A percentile compares a stretch with the other conserved stretches of the same genome.
phyloP scores from a whole-genome alignment of 2,329 filamentous ascomycete species.

The Botrytis cinerea region DNA sequence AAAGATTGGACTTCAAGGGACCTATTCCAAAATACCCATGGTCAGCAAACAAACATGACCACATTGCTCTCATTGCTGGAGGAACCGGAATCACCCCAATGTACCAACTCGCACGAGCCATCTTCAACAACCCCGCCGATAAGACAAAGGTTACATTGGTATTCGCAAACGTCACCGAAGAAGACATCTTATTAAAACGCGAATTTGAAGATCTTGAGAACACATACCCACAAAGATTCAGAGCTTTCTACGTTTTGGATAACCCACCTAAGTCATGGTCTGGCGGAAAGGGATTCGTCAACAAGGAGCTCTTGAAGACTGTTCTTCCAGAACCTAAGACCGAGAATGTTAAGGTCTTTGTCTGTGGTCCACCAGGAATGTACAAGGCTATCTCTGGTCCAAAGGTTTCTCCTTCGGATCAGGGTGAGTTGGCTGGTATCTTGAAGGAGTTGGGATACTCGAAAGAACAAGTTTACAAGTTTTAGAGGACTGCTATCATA shows the following conservation, averaged over 20 bases:
- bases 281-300: conserved; percentile 78
- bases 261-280: conserved; percentile 77
- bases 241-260: conserved; percentile 91
- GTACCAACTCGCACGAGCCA: conserved; percentile 89
- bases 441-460: conserved; percentile 82
- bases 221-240: conserved; percentile 92
- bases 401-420: conserved; percentile 91
- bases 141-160: conserved; percentile 97
- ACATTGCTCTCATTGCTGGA: conserved; percentile 85
- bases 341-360: conserved; percentile 93
- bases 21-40: conserved; percentile 93
- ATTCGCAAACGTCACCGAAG: conserved; percentile 85
- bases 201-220: conserved; percentile 89
- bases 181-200: conserved; percentile 87
- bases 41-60: conserved; percentile 87
- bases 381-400: conserved; percentile 89
- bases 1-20: conserved; percentile 89
- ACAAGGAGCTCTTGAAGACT: conserved; percentile 90
- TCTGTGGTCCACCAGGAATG: conserved; percentile 88
- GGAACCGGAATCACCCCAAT: conserved; percentile 97
- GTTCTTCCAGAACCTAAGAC: conserved; percentile 90
- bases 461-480: conserved; percentile 96
- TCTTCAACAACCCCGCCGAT: conserved; percentile 95
- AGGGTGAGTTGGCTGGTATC: conserved; percentile 79
- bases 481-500: conserved; percentile 52